Percentiles rank a stretch among this genome's conserved stretches.
These are phyloP conservation scores for Phytomonas sp. DNA, from an alignment of 208 protist genomes.

Conservation along the genomic window DNA sequence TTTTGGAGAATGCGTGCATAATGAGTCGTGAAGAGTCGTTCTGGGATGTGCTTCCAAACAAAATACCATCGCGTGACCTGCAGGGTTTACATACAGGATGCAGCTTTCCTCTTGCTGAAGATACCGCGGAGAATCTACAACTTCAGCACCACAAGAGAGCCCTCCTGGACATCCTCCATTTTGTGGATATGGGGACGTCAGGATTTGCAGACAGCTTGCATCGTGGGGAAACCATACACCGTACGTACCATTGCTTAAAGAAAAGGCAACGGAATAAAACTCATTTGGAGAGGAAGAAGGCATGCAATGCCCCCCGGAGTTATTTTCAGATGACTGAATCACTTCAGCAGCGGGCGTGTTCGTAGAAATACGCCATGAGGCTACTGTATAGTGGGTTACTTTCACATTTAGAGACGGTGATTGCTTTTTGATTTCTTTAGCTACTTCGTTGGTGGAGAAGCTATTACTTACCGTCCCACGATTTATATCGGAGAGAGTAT, in stretches of 20 bases:
- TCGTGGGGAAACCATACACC: conserved; percentile 19
- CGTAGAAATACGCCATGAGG: background rate
- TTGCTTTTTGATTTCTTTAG: background rate
- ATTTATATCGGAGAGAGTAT: background rate
- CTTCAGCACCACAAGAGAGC: background rate
- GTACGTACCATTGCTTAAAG: conserved; percentile 10
- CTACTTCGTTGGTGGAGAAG: background rate
- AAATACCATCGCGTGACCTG: conserved; percentile 13
- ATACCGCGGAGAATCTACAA: background rate
- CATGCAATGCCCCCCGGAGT: background rate
- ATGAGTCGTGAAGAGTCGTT: too few relatives aligned
- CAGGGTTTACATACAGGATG: conserved; percentile 15
- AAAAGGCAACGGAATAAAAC: conserved; percentile 4
- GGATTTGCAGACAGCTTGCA: conserved; percentile 15
- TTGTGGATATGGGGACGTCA: background rate
- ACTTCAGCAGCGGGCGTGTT: background rate
- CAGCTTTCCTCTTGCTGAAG: background rate
- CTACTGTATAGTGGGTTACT: background rate
- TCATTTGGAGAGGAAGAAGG: background rate
- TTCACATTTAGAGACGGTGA: background rate
- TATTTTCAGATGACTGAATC: background rate
- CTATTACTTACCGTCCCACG: background rate
- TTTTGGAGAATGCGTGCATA: too few relatives aligned
- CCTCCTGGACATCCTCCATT: background rate
- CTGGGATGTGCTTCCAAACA: background rate